A percentile compares a stretch with the other conserved stretches of the same genome.
Evolutionary conservation across 108 stramenopile genomes (phyloP).

Genomic region (Schizochytrium sp.): DNA sequence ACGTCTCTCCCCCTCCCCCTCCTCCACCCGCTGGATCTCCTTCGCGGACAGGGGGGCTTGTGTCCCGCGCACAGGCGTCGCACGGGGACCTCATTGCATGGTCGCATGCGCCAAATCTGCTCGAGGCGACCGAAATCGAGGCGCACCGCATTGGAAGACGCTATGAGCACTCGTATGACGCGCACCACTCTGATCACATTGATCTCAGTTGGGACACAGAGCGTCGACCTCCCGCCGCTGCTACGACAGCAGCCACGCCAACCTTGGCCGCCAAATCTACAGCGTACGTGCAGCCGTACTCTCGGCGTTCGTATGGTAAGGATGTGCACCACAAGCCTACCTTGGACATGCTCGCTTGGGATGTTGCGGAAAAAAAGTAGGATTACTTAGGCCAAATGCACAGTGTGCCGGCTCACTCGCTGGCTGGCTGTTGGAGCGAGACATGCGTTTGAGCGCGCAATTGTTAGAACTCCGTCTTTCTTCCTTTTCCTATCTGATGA

Average conservation of each 20-base stretch:
- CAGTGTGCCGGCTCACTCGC: too few species aligned
- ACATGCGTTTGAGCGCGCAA: too few species aligned
- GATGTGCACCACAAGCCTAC: neutral
- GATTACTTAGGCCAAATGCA: neutral
- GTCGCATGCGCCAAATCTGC: neutral
- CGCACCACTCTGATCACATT: neutral
- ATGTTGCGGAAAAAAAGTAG: neutral
- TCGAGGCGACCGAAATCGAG: neutral
- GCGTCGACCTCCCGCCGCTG: neutral
- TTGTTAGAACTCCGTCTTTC: too few species aligned
- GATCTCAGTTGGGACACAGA: neutral
- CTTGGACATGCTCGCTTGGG: neutral
- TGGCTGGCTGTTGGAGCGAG: too few species aligned
- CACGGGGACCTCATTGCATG: conserved; percentile 1
- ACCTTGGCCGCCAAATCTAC: too few species aligned
- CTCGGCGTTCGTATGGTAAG: neutral
- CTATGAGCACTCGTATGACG: neutral
- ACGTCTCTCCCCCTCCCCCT: neutral
- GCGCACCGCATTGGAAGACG: neutral
- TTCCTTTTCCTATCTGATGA: too few species aligned
- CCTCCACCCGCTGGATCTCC: too few species aligned
- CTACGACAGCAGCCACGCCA: neutral
- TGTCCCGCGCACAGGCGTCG: neutral
- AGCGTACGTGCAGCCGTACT: too few species aligned
- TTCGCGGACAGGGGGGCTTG: neutral